Conservation (phyloP, 768 basidiomycete species). For the Galerina sulciceps region DNA sequence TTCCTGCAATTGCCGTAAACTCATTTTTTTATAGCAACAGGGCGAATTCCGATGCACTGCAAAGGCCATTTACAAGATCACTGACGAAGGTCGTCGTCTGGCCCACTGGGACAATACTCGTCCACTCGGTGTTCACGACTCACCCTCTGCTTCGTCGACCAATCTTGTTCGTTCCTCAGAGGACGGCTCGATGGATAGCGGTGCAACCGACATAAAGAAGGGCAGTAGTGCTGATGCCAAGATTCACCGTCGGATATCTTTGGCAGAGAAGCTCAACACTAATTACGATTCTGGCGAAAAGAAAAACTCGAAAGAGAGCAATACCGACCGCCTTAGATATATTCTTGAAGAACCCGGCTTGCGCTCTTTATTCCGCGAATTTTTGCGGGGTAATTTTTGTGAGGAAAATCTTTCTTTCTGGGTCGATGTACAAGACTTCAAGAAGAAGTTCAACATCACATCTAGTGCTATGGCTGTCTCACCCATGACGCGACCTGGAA, state of each 20-base stretch:
- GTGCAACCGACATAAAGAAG: slow-evolving; percentile 31
- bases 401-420: slow-evolving; percentile 99
- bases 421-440: slow-evolving; percentile 97
- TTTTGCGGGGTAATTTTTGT: slow-evolving; percentile 92
- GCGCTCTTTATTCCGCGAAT: slow-evolving; percentile 91
- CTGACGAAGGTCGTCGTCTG: slow-evolving; percentile 85
- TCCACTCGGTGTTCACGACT: slow-evolving; percentile 46
- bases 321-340: slow-evolving; percentile 87
- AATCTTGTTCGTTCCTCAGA: slow-evolving; percentile 70
- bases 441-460: slow-evolving; percentile 93
- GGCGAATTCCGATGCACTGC: slow-evolving; percentile 97
- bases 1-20: slow-evolving; percentile 12
- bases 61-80: slow-evolving; percentile 93
- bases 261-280: slow-evolving; percentile 72
- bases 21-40: slow-evolving; percentile 61
- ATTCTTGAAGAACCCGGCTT: slow-evolving; percentile 93
- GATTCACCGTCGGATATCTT: slow-evolving; percentile 78
- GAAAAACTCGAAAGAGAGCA: slow-evolving; percentile 79
- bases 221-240: slow-evolving; percentile 52
- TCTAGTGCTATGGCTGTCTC: slow-evolving; percentile 80
- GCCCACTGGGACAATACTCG: slow-evolving; percentile 79
- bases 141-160: slow-evolving; percentile 68
- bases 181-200: slow-evolving; percentile 47
- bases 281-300: slow-evolving; percentile 57
- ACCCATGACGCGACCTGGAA: slow-evolving; percentile 39